phyloP scores from a whole-genome alignment of 2,329 filamentous ascomycete species.

The Grosmannia huntii region DNA sequence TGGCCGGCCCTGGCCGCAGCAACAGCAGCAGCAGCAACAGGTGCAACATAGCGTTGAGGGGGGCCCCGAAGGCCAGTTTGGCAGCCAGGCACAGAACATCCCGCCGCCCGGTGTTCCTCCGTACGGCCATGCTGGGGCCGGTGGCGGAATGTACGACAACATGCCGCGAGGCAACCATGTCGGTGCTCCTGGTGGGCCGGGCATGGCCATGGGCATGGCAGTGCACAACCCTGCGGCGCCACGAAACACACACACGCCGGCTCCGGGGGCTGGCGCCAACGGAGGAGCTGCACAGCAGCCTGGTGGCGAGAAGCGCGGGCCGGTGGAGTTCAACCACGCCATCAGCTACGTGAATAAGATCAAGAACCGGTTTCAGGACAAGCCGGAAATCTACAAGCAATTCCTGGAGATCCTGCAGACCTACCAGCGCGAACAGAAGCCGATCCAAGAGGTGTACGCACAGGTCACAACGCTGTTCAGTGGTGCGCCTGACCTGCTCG shows the following conservation, averaged over 20 bases:
- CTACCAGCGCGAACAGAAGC: conserved; percentile 94
- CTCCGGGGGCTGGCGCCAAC: conserved; percentile 44
- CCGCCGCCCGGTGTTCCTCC: conserved; percentile 21
- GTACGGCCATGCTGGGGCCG: conserved; percentile 14
- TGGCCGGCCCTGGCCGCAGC: conserved; percentile 22
- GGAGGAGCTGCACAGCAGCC: conserved; percentile 45
- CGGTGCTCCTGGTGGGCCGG: background rate
- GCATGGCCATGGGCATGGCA: conserved; percentile 11
- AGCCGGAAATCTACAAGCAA: conserved; percentile 98
- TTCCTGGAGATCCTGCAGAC: conserved; percentile 97
- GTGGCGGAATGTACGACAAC: conserved; percentile 7
- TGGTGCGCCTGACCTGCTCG: conserved; percentile 81
- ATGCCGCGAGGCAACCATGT: conserved; percentile 3
- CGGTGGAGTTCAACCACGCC: conserved; percentile 97
- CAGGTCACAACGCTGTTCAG: conserved; percentile 93
- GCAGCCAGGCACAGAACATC: conserved; percentile 39
- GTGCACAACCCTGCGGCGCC: conserved; percentile 29
- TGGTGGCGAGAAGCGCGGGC: conserved; percentile 72
- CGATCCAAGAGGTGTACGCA: conserved; percentile 94
- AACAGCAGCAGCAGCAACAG: conserved; percentile 33
- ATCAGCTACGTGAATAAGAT: conserved; percentile 99
- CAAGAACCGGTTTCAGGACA: conserved; percentile 96
- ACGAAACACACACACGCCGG: conserved; percentile 41
- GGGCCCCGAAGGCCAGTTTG: conserved; percentile 50
- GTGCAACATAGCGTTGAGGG: conserved; percentile 49